Evolutionary conservation across 75 land plant species (phyloP).

Genomic region (Azolla pinnata): DNA sequence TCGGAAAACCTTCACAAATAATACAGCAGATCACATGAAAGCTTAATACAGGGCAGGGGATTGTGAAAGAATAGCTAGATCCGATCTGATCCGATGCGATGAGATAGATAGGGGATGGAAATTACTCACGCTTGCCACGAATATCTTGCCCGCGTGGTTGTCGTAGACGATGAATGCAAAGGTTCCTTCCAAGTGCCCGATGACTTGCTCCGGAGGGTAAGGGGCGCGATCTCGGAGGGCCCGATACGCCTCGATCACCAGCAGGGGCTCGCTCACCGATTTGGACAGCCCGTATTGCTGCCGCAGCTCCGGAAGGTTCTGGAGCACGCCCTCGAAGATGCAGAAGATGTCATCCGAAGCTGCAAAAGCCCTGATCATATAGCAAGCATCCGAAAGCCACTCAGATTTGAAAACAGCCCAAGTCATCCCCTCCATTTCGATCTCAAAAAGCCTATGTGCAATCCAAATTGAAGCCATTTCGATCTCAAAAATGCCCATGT

Average conservation of each 20-base stretch:
- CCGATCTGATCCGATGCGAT: too few species aligned
- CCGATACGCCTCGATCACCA: constrained; percentile 64
- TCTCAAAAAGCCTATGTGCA: background rate
- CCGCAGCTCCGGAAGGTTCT: constrained; percentile 41
- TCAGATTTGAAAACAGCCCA: background rate
- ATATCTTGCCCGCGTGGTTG: constrained; percentile 42
- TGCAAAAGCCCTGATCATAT: constrained; percentile 48
- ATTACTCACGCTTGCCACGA: constrained; percentile 56
- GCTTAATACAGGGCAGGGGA: too few species aligned
- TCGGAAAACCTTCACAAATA: too few species aligned
- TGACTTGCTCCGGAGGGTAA: constrained; percentile 57
- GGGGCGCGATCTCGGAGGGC: constrained; percentile 73
- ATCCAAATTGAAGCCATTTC: background rate
- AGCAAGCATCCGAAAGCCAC: background rate
- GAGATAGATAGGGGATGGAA: too few species aligned
- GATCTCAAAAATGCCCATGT: background rate
- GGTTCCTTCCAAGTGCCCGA: constrained; percentile 44
- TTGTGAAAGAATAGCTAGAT: too few species aligned
- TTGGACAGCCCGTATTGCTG: constrained; percentile 63
- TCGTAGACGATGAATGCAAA: constrained; percentile 75
- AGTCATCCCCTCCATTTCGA: background rate
- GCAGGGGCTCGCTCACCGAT: constrained; percentile 39
- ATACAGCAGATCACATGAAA: too few species aligned
- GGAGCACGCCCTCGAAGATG: constrained; percentile 63
- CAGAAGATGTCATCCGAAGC: constrained; percentile 86